Base-by-base conservation (phyloP, 768 basidiomycete species). In the Aureoboletus auriporus region DNA sequence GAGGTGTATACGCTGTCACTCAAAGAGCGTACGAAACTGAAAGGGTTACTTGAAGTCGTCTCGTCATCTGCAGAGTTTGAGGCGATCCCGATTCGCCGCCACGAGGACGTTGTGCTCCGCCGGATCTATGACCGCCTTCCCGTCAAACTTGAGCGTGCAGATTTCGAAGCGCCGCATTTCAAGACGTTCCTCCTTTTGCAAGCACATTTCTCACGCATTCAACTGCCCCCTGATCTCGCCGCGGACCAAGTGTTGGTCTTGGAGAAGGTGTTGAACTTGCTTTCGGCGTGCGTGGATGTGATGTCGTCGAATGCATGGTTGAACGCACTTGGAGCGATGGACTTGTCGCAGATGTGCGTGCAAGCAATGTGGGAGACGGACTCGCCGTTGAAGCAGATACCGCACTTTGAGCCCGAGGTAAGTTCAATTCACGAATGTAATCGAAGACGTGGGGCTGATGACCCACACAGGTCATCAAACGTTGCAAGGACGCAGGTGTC, bases 361-460 rank as follows among this genome's bases (percentile, higher is more conserved):
- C 96, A 98, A 66, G 93, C 89, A 0, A 84, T 95, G 69, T 98
- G 96, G 96, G 95, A 99, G 63, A 86, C 84, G 9, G 96, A 99
- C 67, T 93, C 90, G 33, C 93, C 94, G 0, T 69, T 98, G 57
- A 93, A 89, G 62, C 95, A 99, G 66, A 86, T 99, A 37, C 96
- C 96, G 9, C 93, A 96, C 69, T 99, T 98, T 68, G 92, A 95
- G 56, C 69, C 83, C 6, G 91, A 95, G 45, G 90, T 94, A 58
- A 0, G 59, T 54, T 6, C 4, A 2, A 23, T 2, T 9, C 46
- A 76, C 59, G 29, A 14, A 6, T 30, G 31, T 6, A 17, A 27
- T 13, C 20, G 2, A 16, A 5, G 6, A 39, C 7, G 13, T 13
- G 27, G 13, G 26, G 33, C 10, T 56, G 28, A 56, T 53, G 17